Conservation (phyloP, 139 green algal species). For the Pseudopediastrum boryanum region DNA sequence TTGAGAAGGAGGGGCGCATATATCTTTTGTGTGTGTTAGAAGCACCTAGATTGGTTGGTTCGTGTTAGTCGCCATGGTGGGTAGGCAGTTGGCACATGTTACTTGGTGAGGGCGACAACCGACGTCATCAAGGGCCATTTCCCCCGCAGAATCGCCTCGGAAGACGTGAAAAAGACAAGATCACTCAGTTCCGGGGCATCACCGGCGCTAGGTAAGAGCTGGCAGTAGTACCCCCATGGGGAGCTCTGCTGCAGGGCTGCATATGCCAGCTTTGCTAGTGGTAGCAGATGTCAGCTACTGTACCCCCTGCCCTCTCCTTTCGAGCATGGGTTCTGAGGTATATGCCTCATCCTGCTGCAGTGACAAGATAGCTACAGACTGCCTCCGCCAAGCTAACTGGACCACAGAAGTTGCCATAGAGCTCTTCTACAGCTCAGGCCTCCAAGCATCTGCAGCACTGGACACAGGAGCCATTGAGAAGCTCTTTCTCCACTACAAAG, state of each 20-base stretch:
- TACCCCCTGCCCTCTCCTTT: background rate
- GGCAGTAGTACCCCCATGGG: background rate
- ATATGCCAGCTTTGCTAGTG: background rate
- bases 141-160: conserved; percentile 48
- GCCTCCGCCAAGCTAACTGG: conserved; percentile 49
- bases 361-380: conserved; percentile 59
- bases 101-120: too few species aligned
- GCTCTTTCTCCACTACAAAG: conserved; percentile 60
- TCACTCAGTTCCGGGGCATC: conserved; percentile 49
- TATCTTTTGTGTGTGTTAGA: too few species aligned
- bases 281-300: background rate
- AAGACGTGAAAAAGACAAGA: conserved; percentile 55
- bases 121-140: too few species aligned
- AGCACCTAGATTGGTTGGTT: too few species aligned
- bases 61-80: conserved; percentile 23
- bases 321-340: background rate
- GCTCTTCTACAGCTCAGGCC: conserved; percentile 51
- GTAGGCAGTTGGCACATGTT: background rate
- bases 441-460: conserved; percentile 10
- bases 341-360: conserved; percentile 23
- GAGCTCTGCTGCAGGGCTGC: background rate
- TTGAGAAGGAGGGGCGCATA: too few species aligned
- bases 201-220: conserved; percentile 49
- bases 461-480: conserved; percentile 49
- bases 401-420: conserved; percentile 57